Evolutionary conservation across 306 rosid genomes (phyloP).

Genomic region (Astragalus glycyphyllos): DNA sequence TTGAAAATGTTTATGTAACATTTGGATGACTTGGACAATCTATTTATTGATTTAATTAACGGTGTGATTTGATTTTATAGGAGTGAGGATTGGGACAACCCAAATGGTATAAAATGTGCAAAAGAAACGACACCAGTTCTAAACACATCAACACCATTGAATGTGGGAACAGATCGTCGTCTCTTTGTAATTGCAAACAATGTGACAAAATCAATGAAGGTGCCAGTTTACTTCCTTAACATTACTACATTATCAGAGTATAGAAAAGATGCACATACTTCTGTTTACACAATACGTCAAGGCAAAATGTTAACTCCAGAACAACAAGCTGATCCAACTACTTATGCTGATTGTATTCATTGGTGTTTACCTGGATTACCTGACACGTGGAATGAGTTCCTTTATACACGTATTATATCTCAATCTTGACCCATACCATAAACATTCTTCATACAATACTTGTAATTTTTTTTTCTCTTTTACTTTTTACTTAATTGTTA

Average conservation of each 20-base stretch:
- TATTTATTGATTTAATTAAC: too few species aligned
- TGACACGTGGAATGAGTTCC: slow-evolving; percentile 95
- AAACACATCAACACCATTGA: slow-evolving; percentile 64
- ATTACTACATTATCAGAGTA: slow-evolving; percentile 81
- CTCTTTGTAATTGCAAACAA: slow-evolving; percentile 64
- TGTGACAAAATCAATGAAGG: slow-evolving; percentile 64
- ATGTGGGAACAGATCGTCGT: slow-evolving; percentile 93
- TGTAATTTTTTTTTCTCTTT: slow-evolving; percentile 20
- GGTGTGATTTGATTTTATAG: slow-evolving; percentile 37
- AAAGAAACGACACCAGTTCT: slow-evolving; percentile 76
- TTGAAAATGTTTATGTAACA: too few species aligned
- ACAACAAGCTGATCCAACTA: slow-evolving; percentile 89
- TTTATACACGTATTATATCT: slow-evolving; percentile 77
- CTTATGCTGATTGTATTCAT: slow-evolving; percentile 93
- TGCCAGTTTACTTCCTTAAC: slow-evolving; percentile 78
- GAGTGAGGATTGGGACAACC: slow-evolving; percentile 95
- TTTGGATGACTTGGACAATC: too few species aligned
- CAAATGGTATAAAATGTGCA: slow-evolving; percentile 92
- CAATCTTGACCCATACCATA: slow-evolving; percentile 63
- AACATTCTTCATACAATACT: background rate
- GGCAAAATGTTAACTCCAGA: slow-evolving; percentile 87
- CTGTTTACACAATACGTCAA: slow-evolving; percentile 88
- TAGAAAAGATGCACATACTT: slow-evolving; percentile 93
- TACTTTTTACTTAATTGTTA: slow-evolving; percentile 40
- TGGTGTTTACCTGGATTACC: slow-evolving; percentile 98